phyloP scores from a whole-genome alignment of 371 early-diverging fungal species.

The Rhizopus stolonifer region DNA sequence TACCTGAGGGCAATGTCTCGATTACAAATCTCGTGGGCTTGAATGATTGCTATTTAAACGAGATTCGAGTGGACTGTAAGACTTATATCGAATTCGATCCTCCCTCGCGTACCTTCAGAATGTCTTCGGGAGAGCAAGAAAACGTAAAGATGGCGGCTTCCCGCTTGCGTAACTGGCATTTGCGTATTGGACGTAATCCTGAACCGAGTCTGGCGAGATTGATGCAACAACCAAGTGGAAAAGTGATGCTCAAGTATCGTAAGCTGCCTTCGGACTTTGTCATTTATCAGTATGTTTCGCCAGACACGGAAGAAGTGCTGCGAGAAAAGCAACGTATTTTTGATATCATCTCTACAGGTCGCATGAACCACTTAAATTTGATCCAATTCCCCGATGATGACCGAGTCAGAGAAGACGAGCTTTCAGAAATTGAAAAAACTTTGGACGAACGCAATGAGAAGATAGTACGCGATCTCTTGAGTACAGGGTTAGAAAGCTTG shows the following conservation, averaged over 20 bases:
- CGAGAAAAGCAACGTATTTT: slow-evolving; percentile 26
- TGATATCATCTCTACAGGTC: slow-evolving; percentile 26
- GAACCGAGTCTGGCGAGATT: slow-evolving; percentile 10
- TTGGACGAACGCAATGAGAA: slow-evolving; percentile 29
- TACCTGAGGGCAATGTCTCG: slow-evolving; percentile 27
- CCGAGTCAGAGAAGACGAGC: background rate
- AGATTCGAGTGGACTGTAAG: slow-evolving; percentile 39
- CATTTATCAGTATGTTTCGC: slow-evolving; percentile 12
- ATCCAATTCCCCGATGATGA: background rate
- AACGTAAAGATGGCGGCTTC: slow-evolving; percentile 20
- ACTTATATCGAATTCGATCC: slow-evolving; percentile 34
- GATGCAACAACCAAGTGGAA: slow-evolving; percentile 31
- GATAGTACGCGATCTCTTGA: slow-evolving; percentile 14
- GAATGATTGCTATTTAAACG: slow-evolving; percentile 33
- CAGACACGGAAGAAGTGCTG: slow-evolving; percentile 9
- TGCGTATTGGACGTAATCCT: slow-evolving; percentile 25
- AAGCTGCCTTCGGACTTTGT: slow-evolving; percentile 25
- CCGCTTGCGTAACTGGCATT: slow-evolving; percentile 45
- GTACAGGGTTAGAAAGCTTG: slow-evolving; percentile 37
- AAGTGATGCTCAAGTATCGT: slow-evolving; percentile 14
- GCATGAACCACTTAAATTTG: background rate
- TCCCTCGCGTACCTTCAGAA: slow-evolving; percentile 5
- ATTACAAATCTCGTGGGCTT: slow-evolving; percentile 28
- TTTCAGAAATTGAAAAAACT: slow-evolving; percentile 9
- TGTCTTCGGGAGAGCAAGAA: slow-evolving; percentile 23